Conservation (phyloP, 768 basidiomycete genomes). For the Nidularia sp. region DNA sequence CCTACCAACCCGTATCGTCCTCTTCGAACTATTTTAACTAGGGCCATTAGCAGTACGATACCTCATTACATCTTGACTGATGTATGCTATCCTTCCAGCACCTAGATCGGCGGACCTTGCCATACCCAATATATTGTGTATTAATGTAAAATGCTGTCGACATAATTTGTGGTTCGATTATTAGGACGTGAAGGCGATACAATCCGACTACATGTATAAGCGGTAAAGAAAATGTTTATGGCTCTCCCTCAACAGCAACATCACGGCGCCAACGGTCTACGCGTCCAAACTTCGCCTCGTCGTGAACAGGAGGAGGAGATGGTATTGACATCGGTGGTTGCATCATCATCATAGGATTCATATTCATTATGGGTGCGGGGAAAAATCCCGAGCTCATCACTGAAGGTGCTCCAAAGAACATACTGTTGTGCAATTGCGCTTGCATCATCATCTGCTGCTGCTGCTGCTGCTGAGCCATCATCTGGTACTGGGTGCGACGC, state of each 20-base stretch:
- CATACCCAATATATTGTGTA: no score
- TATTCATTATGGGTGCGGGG: constrained; percentile 46
- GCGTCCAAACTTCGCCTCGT: constrained; percentile 60
- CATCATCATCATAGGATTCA: constrained; percentile 43
- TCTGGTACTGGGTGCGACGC: constrained; percentile 63
- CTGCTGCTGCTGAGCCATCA: constrained; percentile 50
- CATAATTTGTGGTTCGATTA: no score
- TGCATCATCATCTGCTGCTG: constrained; percentile 72
- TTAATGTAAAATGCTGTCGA: no score
- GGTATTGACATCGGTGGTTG: constrained; percentile 43
- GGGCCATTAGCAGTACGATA: no score
- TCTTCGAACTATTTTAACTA: no score
- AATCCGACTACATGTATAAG: background rate
- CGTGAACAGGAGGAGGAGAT: constrained; percentile 62
- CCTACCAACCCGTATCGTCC: no score
- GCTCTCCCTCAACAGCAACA: constrained; percentile 67
- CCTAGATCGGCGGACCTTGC: no score
- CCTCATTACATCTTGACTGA: no score
- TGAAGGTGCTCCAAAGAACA: constrained; percentile 65
- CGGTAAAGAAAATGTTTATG: background rate
- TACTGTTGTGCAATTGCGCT: constrained; percentile 69
- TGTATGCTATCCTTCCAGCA: no score
- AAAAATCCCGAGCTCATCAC: constrained; percentile 74
- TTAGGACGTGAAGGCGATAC: no score
- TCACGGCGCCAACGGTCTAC: constrained; percentile 83